A percentile compares a stretch with the other conserved stretches of the same genome.
phyloP scores from a whole-genome alignment of 2,329 filamentous ascomycete species.

The Aurifilum marmelostoma region DNA sequence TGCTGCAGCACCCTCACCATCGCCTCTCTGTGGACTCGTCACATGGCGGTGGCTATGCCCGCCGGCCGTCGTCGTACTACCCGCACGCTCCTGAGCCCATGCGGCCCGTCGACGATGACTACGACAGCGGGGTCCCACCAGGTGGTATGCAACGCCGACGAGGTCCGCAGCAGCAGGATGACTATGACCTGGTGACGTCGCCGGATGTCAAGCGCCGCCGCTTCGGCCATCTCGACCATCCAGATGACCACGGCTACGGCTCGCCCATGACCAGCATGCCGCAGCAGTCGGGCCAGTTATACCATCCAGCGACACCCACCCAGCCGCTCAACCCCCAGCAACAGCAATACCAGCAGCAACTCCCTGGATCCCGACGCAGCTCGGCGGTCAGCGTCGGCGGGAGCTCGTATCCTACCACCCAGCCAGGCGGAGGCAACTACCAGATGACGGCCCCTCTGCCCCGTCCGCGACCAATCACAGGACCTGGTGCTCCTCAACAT shows the following conservation, averaged over 20 bases:
- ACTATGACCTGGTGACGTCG: conserved; percentile 40
- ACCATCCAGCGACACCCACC: not conserved
- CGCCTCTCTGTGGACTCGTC: conserved; percentile 31
- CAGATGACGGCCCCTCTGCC: conserved; percentile 20
- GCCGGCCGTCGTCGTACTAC: conserved; percentile 21
- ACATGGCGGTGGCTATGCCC: conserved; percentile 38
- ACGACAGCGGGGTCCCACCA: conserved; percentile 14
- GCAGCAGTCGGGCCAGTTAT: conserved; percentile 20
- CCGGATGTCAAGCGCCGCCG: conserved; percentile 41
- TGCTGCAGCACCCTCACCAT: conserved; percentile 36
- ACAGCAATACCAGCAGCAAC: conserved; percentile 20
- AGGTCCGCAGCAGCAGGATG: conserved; percentile 17
- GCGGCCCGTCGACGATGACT: conserved; percentile 24
- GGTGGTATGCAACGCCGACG: conserved; percentile 22
- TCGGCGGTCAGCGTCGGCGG: conserved; percentile 25
- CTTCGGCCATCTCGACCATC: conserved; percentile 37
- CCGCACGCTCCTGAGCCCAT: conserved; percentile 23
- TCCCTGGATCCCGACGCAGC: conserved; percentile 20
- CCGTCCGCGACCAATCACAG: conserved; percentile 21
- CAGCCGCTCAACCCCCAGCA: conserved; percentile 18
- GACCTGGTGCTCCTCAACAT: conserved; percentile 10
- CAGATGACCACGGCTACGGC: conserved; percentile 23
- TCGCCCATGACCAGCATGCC: conserved; percentile 7
- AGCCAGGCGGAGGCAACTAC: conserved; percentile 33
- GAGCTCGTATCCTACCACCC: conserved; percentile 3